A percentile compares a stretch with the other conserved stretches of the same genome.
Conservation (phyloP, 257 asterid species). For the Misopates orontium region DNA sequence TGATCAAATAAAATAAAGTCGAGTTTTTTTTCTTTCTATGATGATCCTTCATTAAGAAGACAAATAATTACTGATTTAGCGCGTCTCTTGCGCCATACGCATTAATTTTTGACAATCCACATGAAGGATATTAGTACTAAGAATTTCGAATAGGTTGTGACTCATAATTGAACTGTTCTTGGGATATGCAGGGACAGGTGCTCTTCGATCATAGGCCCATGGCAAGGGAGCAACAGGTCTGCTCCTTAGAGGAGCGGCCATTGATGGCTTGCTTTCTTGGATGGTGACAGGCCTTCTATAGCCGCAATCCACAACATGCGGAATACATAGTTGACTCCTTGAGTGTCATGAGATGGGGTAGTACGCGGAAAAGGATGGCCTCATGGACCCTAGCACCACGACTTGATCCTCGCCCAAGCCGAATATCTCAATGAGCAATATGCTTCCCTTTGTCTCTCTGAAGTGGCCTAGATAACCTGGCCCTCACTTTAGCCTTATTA, state of each 20-base stretch:
- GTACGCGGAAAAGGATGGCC: slow-evolving; percentile 57
- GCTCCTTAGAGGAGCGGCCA: slow-evolving; percentile 63
- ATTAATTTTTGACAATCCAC: no score
- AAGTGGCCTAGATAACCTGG: slow-evolving; percentile 95
- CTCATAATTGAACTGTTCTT: no score
- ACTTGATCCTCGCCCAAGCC: slow-evolving; percentile 56
- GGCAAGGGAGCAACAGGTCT: slow-evolving; percentile 64
- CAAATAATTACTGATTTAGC: no score
- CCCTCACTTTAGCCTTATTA: slow-evolving; percentile 93
- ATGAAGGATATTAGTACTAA: no score
- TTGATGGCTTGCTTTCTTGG: slow-evolving; percentile 82
- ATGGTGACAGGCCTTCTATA: slow-evolving; percentile 57
- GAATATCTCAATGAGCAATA: slow-evolving; percentile 62
- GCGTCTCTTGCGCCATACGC: no score
- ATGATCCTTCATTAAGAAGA: no score
- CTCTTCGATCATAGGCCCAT: slow-evolving; percentile 83
- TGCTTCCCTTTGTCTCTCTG: slow-evolving; percentile 94
- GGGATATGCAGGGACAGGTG: no score
- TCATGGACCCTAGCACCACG: slow-evolving; percentile 75
- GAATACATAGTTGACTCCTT: slow-evolving; percentile 56
- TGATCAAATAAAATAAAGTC: no score
- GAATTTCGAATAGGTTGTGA: no score
- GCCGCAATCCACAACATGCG: slow-evolving; percentile 61
- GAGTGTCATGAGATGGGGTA: slow-evolving; percentile 53
- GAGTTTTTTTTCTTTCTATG: no score